These are phyloP conservation scores for Thelonectria discophora DNA, from an alignment of 2,329 filamentous ascomycete genomes.

Conservation along the genomic window DNA sequence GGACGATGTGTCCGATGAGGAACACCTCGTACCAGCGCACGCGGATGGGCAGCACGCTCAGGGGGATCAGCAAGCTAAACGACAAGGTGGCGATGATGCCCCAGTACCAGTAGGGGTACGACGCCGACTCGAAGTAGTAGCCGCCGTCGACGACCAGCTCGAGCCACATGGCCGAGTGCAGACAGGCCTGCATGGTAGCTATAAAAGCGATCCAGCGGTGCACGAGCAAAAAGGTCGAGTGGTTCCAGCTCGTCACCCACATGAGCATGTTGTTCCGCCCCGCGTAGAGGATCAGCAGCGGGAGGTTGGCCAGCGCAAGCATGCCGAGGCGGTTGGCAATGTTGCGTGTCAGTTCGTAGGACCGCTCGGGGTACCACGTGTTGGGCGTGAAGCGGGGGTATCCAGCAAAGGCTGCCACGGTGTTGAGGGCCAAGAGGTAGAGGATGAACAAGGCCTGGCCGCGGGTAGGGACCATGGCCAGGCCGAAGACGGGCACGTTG, in stretches of 20 bases:
- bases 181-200: constrained; percentile 53
- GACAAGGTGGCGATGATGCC: constrained; percentile 52
- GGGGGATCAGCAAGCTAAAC: constrained; percentile 43
- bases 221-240: constrained; percentile 58
- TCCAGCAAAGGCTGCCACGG: constrained; percentile 44
- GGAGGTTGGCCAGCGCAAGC: constrained; percentile 51
- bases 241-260: constrained; percentile 58
- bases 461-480: constrained; percentile 49
- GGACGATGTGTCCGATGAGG: constrained; percentile 52
- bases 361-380: constrained; percentile 37
- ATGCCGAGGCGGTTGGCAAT: constrained; percentile 53
- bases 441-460: constrained; percentile 56
- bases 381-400: constrained; percentile 43
- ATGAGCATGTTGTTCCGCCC: constrained; percentile 59
- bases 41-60: constrained; percentile 50
- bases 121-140: constrained; percentile 40
- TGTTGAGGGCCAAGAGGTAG: constrained; percentile 50
- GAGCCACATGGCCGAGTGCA: constrained; percentile 57
- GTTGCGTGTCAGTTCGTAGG: constrained; percentile 45
- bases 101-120: constrained; percentile 54
- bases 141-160: constrained; percentile 43
- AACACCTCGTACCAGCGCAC: constrained; percentile 55
- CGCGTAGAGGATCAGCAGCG: constrained; percentile 55
- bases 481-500: constrained; percentile 33
- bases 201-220: constrained; percentile 60